Conservation (phyloP, 495 filamentous ascomycete genomes). For the Penicilliopsis zonata region DNA sequence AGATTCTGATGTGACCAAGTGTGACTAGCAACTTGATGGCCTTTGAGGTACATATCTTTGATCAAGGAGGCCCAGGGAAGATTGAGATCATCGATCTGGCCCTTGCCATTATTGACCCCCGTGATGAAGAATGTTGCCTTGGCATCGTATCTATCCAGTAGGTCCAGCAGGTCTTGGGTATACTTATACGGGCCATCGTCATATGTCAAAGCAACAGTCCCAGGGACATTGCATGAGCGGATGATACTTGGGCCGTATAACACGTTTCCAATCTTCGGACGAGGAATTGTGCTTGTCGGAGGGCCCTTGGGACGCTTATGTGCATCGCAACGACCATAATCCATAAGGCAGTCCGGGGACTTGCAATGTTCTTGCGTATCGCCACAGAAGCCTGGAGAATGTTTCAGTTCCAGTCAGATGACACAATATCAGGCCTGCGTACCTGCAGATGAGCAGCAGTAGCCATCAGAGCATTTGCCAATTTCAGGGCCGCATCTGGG, state of each 20-base stretch:
- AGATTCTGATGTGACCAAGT: constrained; percentile 77
- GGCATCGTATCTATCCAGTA: constrained; percentile 51
- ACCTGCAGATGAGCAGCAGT: constrained; percentile 57
- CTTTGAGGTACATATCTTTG: constrained; percentile 51
- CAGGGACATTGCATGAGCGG: constrained; percentile 49
- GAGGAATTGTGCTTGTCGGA: constrained; percentile 45
- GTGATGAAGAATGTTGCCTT: constrained; percentile 75
- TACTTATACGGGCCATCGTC: constrained; percentile 68
- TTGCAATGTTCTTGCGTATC: constrained; percentile 46
- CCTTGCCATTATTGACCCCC: constrained; percentile 63
- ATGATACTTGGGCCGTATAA: constrained; percentile 52
- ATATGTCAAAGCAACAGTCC: constrained; percentile 62
- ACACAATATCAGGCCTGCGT: no score
- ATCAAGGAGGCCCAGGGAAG: constrained; percentile 50
- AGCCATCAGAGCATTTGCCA: constrained; percentile 40
- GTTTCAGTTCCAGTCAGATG: constrained; percentile 5
- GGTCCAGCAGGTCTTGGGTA: constrained; percentile 56
- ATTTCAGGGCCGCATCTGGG: constrained; percentile 26
- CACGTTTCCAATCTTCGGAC: constrained; percentile 44
- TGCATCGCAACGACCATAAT: constrained; percentile 59
- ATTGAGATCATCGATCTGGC: constrained; percentile 48
- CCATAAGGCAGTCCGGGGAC: constrained; percentile 58
- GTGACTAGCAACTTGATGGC: constrained; percentile 79
- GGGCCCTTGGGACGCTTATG: constrained; percentile 49
- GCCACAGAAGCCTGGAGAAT: constrained; percentile 43